Conservation (phyloP, 2,329 filamentous ascomycete genomes). For the Penicillium occitanis region DNA sequence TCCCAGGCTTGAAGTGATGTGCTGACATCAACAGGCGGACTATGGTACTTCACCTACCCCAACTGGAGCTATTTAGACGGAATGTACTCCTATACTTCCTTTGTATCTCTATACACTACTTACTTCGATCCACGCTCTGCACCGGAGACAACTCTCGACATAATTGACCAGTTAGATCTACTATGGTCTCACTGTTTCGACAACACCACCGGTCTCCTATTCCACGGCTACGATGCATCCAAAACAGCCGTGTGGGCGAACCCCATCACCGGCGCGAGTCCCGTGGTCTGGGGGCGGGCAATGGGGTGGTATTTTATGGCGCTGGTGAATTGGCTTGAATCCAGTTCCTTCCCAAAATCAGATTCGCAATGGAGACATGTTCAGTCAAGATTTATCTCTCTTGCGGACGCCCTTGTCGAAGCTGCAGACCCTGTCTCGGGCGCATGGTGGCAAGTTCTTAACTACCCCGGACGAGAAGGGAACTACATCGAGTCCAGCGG, state of each 20-base stretch:
- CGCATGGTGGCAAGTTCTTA: constrained; percentile 62
- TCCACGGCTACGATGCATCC: constrained; percentile 57
- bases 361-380: constrained; percentile 40
- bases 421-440: constrained; percentile 47
- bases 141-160: constrained; percentile 46
- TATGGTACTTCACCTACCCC: constrained; percentile 42
- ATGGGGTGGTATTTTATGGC: constrained; percentile 58
- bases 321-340: constrained; percentile 52
- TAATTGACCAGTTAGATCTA: constrained; percentile 49
- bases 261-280: constrained; percentile 51
- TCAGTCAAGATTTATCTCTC: constrained; percentile 41
- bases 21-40: constrained; percentile 12
- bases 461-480: constrained; percentile 49
- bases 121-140: constrained; percentile 39
- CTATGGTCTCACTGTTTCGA: constrained; percentile 48
- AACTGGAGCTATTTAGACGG: constrained; percentile 57
- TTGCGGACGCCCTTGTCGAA: constrained; percentile 45
- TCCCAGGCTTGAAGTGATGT: background rate
- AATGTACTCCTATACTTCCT: constrained; percentile 53
- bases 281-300: constrained; percentile 55
- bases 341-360: constrained; percentile 37
- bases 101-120: constrained; percentile 38
- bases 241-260: constrained; percentile 55
- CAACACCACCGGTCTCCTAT: constrained; percentile 45
- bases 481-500: constrained; percentile 64